Conservation (phyloP, 495 filamentous ascomycete genomes). For the Tuber melanosporum region DNA sequence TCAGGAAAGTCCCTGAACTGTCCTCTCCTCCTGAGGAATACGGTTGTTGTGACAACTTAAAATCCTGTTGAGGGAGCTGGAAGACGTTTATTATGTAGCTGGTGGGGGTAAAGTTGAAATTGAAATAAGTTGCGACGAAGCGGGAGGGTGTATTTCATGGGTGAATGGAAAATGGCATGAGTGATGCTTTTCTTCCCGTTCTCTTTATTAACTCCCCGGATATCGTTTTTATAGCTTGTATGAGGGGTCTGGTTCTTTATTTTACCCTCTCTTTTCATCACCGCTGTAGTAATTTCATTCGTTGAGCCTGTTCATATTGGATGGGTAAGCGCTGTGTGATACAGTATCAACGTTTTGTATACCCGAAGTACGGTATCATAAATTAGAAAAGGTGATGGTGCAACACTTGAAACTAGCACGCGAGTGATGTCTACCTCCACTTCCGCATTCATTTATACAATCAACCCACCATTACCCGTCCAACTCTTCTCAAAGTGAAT, state of each 20-base stretch:
- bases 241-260: background rate
- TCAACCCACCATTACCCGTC: background rate
- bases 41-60: background rate
- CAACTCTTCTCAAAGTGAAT: background rate
- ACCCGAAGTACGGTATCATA: background rate
- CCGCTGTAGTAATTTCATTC: background rate
- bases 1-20: constrained; percentile 10
- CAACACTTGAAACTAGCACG: background rate
- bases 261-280: background rate
- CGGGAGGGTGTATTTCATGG: background rate
- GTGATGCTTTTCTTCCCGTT: background rate
- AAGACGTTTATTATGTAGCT: background rate
- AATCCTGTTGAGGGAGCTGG: background rate
- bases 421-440: background rate
- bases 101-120: background rate
- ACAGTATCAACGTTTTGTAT: background rate
- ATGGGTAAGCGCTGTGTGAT: background rate
- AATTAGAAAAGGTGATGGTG: background rate
- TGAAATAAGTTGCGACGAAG: background rate
- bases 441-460: background rate
- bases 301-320: background rate
- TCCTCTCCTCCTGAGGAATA: background rate
- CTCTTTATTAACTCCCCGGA: background rate
- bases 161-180: background rate
- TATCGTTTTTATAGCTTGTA: background rate